Evolutionary conservation across 2,329 filamentous ascomycete species (phyloP), one percentile per base, ranked within the genome.

Genomic region (Neopestalotiopsis sp.): DNA sequence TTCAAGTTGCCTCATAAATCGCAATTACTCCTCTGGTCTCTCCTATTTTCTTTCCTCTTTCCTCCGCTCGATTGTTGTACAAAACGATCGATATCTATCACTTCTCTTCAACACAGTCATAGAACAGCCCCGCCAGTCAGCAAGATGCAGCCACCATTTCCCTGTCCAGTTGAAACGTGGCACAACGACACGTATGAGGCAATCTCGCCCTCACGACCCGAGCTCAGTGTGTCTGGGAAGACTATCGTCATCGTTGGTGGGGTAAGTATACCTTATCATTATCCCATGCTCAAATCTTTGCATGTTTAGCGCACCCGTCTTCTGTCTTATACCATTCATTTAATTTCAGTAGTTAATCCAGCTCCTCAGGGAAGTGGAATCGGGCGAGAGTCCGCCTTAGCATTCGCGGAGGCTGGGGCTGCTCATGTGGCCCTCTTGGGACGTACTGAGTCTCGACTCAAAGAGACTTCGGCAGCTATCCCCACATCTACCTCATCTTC

Each of bases 211-310:
- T 17, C n/a, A 20, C n/a, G 63, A 5, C 63, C 42, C 9, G 63
- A 65, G 49, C 63, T 65, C 12, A 34, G 40, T 30, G 63, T 42
- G 12, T 20, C 63, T 9, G 63, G 63, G n/a, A 65, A 65, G 30
- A 52, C 40, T 3, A 24, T 65, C 28, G 49, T 65, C 4, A 65
- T 65, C 24, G 56, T 30, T 3, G 63, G 63, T 10, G 63, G 34
- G 40, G 61, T 64, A 30, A 42, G 61, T 17, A 5, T 14, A 30
- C 24, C 24, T 3, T 28, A 28, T 28, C 24, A 28, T 2, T 28
- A 28, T 28, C 24, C 24, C 24, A 28, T 3, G 24, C 24, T 2
- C 3, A 28, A 2, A 28, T 28, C 0, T 28, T 28, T 28, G 2
- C 24, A 3, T 28, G 24, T 3, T 28, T 3, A 28, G 2, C 24